Evolutionary conservation across 2,329 filamentous ascomycete species (phyloP).

Genomic region (Didymella sp.): DNA sequence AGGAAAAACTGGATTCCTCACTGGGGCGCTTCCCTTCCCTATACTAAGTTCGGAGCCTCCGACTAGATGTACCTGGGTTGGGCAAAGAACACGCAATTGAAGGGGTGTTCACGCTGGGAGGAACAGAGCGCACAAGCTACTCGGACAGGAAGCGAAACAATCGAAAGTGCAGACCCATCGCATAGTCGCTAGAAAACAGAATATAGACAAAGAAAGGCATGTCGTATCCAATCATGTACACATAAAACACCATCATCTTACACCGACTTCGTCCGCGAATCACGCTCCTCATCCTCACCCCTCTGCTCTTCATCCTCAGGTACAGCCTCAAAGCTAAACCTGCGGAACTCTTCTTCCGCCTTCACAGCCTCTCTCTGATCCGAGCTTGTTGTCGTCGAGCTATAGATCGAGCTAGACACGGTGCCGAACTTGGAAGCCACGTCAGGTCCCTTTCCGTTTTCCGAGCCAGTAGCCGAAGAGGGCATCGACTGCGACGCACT

Average conservation of each 20-base stretch:
- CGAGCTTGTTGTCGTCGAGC: slow-evolving; percentile 17
- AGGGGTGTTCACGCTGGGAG: too few relatives aligned
- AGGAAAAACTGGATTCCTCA: too few relatives aligned
- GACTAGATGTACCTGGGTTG: too few relatives aligned
- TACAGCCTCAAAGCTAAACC: slow-evolving; percentile 31
- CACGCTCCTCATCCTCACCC: background rate
- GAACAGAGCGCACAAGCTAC: too few relatives aligned
- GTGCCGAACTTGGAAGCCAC: slow-evolving; percentile 2
- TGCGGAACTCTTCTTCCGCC: slow-evolving; percentile 29
- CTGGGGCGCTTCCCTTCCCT: too few relatives aligned
- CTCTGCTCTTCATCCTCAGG: slow-evolving; percentile 3
- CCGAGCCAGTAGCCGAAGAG: background rate
- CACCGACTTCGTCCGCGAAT: background rate
- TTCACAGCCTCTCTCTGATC: slow-evolving; percentile 20
- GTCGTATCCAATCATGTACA: slow-evolving; percentile 6
- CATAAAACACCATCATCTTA: background rate
- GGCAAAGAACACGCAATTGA: too few relatives aligned
- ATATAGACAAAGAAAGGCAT: slow-evolving; percentile 4
- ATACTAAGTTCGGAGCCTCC: too few relatives aligned
- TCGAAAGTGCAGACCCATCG: background rate
- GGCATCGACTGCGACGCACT: background rate
- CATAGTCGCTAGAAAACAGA: background rate
- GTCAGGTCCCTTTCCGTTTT: background rate
- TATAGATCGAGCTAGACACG: slow-evolving; percentile 18
- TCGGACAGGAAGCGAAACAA: background rate